phyloP scores from a whole-genome alignment of 2,329 filamentous ascomycete genomes.

The Fusarium acutatum region DNA sequence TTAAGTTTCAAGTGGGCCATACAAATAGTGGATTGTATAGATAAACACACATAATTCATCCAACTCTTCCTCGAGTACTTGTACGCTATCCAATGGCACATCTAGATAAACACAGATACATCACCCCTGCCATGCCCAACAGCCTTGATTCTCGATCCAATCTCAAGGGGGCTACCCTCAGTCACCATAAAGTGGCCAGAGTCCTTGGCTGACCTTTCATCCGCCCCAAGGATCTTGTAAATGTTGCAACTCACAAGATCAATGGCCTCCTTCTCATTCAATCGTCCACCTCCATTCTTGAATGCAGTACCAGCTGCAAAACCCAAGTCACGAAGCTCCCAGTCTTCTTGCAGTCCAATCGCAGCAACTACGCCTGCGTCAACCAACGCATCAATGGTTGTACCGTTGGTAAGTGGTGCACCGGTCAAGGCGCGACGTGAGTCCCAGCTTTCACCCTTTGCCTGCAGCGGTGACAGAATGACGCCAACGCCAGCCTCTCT shows the following conservation, averaged over 20 bases:
- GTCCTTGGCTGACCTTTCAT: slow-evolving; percentile 40
- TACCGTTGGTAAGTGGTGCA: slow-evolving; percentile 72
- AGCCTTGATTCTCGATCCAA: slow-evolving; percentile 49
- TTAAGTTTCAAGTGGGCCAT: fast-evolving
- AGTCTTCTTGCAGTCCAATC: slow-evolving; percentile 69
- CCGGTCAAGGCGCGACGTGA: slow-evolving; percentile 69
- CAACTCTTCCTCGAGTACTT: neutral
- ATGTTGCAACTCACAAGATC: slow-evolving; percentile 66
- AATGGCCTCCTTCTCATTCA: slow-evolving; percentile 64
- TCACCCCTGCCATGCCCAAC: slow-evolving; percentile 35
- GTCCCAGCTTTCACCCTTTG: slow-evolving; percentile 66
- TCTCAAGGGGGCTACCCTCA: slow-evolving; percentile 70
- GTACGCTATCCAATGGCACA: neutral
- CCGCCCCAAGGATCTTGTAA: slow-evolving; percentile 64
- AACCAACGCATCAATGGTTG: slow-evolving; percentile 64
- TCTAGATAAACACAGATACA: slow-evolving; percentile 12
- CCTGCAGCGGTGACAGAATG: slow-evolving; percentile 67
- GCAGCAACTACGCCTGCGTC: slow-evolving; percentile 67
- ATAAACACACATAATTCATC: neutral
- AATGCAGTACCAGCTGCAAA: slow-evolving; percentile 68
- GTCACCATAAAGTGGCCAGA: slow-evolving; percentile 66
- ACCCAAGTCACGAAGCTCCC: slow-evolving; percentile 67
- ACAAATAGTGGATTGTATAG: neutral
- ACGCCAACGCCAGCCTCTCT: slow-evolving; percentile 65
- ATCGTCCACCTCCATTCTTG: slow-evolving; percentile 62